Base-by-base conservation (phyloP, 495 filamentous ascomycete species). In the Lasiosphaeria miniovina region DNA sequence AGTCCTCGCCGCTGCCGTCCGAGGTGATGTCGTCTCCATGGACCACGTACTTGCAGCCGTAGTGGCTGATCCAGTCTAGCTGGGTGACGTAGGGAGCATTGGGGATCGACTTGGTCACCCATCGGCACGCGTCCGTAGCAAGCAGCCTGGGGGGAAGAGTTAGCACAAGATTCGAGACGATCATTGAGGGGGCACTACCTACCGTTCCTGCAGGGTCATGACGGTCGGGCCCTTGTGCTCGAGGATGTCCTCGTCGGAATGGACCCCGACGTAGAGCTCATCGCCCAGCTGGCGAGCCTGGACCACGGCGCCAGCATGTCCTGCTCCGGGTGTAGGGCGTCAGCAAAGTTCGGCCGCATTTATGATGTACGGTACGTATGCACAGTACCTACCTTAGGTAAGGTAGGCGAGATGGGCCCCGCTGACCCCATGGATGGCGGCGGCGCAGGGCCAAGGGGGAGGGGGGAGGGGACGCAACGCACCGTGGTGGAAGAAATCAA, bases 401-500 rank as follows among this genome's bases (percentile, higher is more conserved):
- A 24, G 24, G 24, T 24, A 24, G 24, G 24, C 2, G 24, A 24
- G 24, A 24, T 24, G 24, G 24, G 24, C 24, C 24, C 2, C 24
- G 24, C 24, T 24, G 24, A 24, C 24, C 24, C 0, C 24, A 24
- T 24, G 24, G 24, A 24, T 24, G 24, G 24, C 24, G 24, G 24
- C 24, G 24, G 24, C 24, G 24, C 24, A 34, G 12, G 14, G 34
- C 54, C 33, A 11, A 45, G 11, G 38, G 14, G 49, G 41, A 24
- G 3, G 2, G 36, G 36, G 15, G 32, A 36, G 61, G 45, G 36
- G 55, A 32, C 31, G 43, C 32, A 38, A 32, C 59, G 33, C 73
- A 92, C 90, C 94, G 67, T 99, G 94, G 72, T 99, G 94, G 73
- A 88, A 91, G 74, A 99, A 99, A 76, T 99, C 94, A 75, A 96